A percentile compares a stretch with the other conserved stretches of the same genome.
These are phyloP conservation scores for Aspergillus sp. DNA, from an alignment of 2,329 filamentous ascomycete species.

Conservation along the genomic window DNA sequence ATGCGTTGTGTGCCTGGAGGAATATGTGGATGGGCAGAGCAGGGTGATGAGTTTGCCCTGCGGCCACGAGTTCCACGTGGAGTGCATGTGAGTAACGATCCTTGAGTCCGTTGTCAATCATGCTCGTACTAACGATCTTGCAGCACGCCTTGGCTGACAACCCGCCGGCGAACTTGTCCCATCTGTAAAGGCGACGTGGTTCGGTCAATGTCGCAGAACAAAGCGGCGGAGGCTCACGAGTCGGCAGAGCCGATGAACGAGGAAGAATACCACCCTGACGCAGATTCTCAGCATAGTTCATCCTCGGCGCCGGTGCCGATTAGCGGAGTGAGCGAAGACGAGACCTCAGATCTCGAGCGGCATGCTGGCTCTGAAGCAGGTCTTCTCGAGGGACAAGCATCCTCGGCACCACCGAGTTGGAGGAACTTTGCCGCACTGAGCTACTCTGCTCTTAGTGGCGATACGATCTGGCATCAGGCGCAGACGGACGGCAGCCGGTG, in stretches of 20 bases:
- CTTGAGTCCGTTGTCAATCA: neutral
- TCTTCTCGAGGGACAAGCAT: conserved; percentile 35
- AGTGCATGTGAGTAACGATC: conserved; percentile 83
- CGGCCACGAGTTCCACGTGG: conserved; percentile 94
- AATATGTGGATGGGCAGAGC: conserved; percentile 92
- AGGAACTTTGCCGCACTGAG: conserved; percentile 47
- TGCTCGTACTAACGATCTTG: conserved; percentile 17
- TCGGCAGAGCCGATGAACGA: conserved; percentile 44
- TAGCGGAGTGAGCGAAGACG: conserved; percentile 35
- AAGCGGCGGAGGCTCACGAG: conserved; percentile 22
- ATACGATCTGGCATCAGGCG: conserved; percentile 48
- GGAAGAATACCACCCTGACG: conserved; percentile 48
- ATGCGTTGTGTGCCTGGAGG: conserved; percentile 94
- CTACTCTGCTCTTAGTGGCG: conserved; percentile 49
- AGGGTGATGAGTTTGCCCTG: conserved; percentile 96
- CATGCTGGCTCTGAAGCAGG: conserved; percentile 38
- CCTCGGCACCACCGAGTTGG: conserved; percentile 44
- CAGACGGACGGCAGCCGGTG: conserved; percentile 43
- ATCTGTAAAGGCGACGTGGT: conserved; percentile 99
- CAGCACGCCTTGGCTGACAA: conserved; percentile 95
- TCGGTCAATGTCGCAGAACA: conserved; percentile 55
- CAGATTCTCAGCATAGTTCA: conserved; percentile 49
- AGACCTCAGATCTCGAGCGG: conserved; percentile 47
- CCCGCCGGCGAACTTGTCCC: conserved; percentile 90
- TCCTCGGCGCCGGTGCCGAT: conserved; percentile 56